phyloP scores from a whole-genome alignment of 2,329 filamentous ascomycete species.

The Trichoderma koningii region DNA sequence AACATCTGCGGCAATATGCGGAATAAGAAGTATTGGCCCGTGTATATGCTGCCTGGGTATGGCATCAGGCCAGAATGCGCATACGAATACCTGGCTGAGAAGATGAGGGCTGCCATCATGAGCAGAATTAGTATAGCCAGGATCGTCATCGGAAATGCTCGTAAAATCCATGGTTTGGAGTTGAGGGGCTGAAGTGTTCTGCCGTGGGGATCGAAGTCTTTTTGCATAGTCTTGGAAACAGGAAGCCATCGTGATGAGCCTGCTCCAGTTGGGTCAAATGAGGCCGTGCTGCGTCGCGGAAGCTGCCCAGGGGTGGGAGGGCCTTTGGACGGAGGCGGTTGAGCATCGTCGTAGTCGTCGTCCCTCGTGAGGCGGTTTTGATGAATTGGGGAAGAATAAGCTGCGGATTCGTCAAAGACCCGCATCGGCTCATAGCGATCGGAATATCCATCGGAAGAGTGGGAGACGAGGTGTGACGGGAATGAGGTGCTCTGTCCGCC shows the following conservation, averaged over 20 bases:
- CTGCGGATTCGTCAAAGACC: constrained; percentile 28
- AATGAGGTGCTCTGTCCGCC: constrained; percentile 66
- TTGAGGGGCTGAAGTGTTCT: constrained; percentile 56
- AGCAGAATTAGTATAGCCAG: constrained; percentile 64
- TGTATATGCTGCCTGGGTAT: constrained; percentile 68
- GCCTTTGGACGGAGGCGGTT: neutral
- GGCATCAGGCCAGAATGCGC: constrained; percentile 64
- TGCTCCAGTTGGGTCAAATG: constrained; percentile 16
- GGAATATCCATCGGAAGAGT: constrained; percentile 39
- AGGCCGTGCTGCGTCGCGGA: constrained; percentile 14
- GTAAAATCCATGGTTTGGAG: constrained; percentile 72
- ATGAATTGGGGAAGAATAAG: constrained; percentile 7
- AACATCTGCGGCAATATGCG: constrained; percentile 80
- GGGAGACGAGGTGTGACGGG: constrained; percentile 53
- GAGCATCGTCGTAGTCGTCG: neutral
- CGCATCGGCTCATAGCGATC: constrained; percentile 37
- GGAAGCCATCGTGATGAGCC: constrained; percentile 37
- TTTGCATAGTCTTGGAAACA: constrained; percentile 40
- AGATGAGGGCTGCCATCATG: constrained; percentile 72
- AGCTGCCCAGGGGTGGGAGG: neutral
- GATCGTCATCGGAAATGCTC: constrained; percentile 62
- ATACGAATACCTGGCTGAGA: constrained; percentile 70
- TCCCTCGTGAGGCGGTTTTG: neutral
- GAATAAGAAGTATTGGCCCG: constrained; percentile 79
- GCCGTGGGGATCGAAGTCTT: constrained; percentile 44